Conservation (phyloP, 169 alveolate species). For the Plasmodium sp. region DNA sequence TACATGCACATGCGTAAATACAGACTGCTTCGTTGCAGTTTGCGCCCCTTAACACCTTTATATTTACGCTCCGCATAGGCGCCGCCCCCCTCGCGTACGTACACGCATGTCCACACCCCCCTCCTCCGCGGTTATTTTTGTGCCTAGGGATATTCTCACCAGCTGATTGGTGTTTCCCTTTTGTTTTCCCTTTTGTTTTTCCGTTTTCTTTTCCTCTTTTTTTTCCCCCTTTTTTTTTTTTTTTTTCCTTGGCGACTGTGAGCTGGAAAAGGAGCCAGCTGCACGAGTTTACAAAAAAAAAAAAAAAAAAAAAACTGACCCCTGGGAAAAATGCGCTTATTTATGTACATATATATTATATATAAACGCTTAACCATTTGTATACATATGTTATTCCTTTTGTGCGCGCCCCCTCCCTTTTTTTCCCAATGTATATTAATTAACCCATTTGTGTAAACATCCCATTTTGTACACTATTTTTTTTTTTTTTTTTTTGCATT, state of each 20-base stretch:
- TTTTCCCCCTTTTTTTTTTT: background rate
- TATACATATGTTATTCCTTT: background rate
- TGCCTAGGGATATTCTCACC: background rate
- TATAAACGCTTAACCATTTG: background rate
- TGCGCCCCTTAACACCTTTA: background rate
- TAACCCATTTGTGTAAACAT: background rate
- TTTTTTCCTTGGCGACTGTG: background rate
- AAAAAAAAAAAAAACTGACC: background rate
- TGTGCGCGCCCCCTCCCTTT: background rate
- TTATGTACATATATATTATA: background rate
- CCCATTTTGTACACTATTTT: background rate
- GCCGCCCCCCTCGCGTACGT: no score
- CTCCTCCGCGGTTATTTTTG: background rate
- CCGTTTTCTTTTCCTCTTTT: background rate
- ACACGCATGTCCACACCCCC: no score
- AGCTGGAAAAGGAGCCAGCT: background rate
- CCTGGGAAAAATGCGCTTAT: background rate
- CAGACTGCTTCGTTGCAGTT: background rate
- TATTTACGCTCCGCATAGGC: background rate
- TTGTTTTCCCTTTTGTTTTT: background rate
- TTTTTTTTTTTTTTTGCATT: no score
- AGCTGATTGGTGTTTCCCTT: background rate
- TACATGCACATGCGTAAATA: background rate
- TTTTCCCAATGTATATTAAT: background rate
- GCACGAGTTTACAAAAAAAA: background rate